A percentile compares a stretch with the other conserved stretches of the same genome.
phyloP scores from a whole-genome alignment of 352 stramenopile genomes.

The Phytophthora hibernalis region DNA sequence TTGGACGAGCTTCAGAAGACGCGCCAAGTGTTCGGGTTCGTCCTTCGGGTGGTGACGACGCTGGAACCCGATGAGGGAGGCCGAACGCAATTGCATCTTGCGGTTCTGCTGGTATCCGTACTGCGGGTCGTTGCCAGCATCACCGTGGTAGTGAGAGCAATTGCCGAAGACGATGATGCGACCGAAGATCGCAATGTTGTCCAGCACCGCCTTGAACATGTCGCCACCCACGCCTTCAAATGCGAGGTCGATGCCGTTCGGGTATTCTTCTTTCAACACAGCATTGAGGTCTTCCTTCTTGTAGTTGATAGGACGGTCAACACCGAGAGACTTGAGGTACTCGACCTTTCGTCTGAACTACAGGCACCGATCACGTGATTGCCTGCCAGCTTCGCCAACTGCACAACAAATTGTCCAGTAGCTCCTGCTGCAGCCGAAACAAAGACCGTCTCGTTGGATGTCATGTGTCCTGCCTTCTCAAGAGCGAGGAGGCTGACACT shows the following conservation, averaged over 20 bases:
- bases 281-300: constrained; percentile 52
- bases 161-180: constrained; percentile 58
- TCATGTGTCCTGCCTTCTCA: constrained; percentile 49
- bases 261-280: constrained; percentile 52
- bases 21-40: constrained; percentile 37
- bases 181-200: constrained; percentile 63
- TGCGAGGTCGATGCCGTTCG: constrained; percentile 44
- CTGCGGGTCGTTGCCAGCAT: constrained; percentile 35
- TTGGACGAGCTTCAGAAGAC: constrained; percentile 58
- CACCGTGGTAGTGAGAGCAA: constrained; percentile 33
- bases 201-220: constrained; percentile 43
- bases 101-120: constrained; percentile 39
- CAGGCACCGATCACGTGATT: constrained; percentile 66
- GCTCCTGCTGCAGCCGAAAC: constrained; percentile 55
- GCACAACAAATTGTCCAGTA: constrained; percentile 82
- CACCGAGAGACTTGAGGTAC: constrained; percentile 59
- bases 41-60: constrained; percentile 39
- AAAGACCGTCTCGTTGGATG: constrained; percentile 42
- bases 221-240: constrained; percentile 49
- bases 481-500: constrained; percentile 51
- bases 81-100: constrained; percentile 45
- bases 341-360: constrained; percentile 78
- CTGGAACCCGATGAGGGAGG: constrained; percentile 58
- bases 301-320: constrained; percentile 75
- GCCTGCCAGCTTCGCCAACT: constrained; percentile 73